phyloP scores from a whole-genome alignment of 2,329 filamentous ascomycete species.

The Emergomyces orientalis region DNA sequence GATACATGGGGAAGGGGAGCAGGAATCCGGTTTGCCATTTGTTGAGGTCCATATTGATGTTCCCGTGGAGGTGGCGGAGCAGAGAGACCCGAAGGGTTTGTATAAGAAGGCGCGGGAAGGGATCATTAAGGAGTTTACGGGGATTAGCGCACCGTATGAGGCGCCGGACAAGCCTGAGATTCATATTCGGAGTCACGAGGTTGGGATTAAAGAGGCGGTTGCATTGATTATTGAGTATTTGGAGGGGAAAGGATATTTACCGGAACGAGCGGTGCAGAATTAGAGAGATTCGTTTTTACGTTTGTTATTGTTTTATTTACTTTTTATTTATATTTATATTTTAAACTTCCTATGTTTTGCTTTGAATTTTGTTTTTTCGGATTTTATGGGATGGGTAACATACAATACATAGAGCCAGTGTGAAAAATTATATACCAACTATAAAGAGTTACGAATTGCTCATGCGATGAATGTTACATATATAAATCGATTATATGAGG shows the following conservation, averaged over 20 bases:
- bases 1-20: slow-evolving; percentile 48
- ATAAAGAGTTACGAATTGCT: not conserved
- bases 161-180: slow-evolving; percentile 78
- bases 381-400: not conserved
- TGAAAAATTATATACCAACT: not conserved
- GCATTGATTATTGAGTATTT: slow-evolving; percentile 72
- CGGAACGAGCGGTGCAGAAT: slow-evolving; percentile 25
- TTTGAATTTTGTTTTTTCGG: not conserved
- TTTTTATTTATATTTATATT: not conserved
- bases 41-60: slow-evolving; percentile 92
- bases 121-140: slow-evolving; percentile 95
- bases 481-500: not conserved
- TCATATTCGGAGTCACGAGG: slow-evolving; percentile 71
- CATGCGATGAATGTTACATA: not conserved
- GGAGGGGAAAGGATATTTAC: slow-evolving; percentile 56
- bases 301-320: not conserved
- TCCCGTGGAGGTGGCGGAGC: slow-evolving; percentile 80
- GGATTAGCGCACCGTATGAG: slow-evolving; percentile 92
- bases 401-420: not conserved
- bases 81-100: slow-evolving; percentile 91
- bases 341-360: not conserved
- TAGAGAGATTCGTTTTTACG: slow-evolving; percentile 7
- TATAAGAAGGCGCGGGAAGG: slow-evolving; percentile 95
- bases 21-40: slow-evolving; percentile 60
- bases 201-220: slow-evolving; percentile 81